Base-by-base conservation (phyloP, 2,329 filamentous ascomycete species). In the Fusarium sp. region DNA sequence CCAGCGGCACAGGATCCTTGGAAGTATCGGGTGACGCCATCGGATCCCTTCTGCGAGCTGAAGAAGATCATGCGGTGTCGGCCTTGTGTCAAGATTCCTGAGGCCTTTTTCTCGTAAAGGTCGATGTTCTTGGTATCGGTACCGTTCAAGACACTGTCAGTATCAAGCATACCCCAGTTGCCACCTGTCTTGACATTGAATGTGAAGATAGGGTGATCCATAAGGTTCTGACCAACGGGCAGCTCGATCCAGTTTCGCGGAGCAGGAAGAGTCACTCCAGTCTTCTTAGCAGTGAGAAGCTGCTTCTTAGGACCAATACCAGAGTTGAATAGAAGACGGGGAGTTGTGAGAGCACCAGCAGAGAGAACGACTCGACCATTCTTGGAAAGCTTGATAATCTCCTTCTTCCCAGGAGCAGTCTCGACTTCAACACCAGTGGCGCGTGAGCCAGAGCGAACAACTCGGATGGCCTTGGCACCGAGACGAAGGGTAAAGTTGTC, bases 1-100 rank as follows among this genome's bases (percentile, higher is more conserved):
- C 91, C 89, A 26, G 91, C 88, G 68, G 89, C 85, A 42, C 88
- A 85, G 12, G 89, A 91, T 83, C 87, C 92, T 75, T 92, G 89
- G 20, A 91, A 80, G 71, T 90, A 87, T 46, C 89, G 84, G 11
- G 85, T 84, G 57, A 89, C 85, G 26, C 88, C 88, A 69, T 92
- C 89, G 4, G 79, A 77, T 26, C 84, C 84, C 31, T 76, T 80
- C 73, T 90, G 84, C 64, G 88, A 84, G 66, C 90, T 88, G 47
- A 77, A 79, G 68, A 76, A 75, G 21, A 90, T 76, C 85, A 88
- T 85, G 1, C 88, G 88, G 24, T 89, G 88, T 3, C 88, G 88
- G 26, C 89, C 88, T 75, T 90, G 88, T 2, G 89, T 84, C 16
- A 91, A 82, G 42, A 91, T 88, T 26, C 89, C 89, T 28, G 83